These are phyloP conservation scores for Nowakowskiella sp. DNA, from an alignment of 192 early-diverging fungal genomes.

Conservation along the genomic window DNA sequence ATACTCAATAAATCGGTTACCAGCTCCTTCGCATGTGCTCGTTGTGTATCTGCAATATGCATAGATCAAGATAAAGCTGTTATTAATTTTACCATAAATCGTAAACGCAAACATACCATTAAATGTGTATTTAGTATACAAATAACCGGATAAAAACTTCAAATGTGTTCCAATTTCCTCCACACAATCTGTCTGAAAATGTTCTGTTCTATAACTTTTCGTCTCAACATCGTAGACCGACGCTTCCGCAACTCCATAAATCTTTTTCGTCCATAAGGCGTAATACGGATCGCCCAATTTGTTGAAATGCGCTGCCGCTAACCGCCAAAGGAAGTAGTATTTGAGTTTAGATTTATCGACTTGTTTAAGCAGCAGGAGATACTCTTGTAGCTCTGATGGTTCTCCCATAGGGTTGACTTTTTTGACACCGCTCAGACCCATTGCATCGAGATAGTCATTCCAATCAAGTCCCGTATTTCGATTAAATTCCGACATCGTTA, in stretches of 20 bases:
- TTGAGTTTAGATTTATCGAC: conserved; percentile 11
- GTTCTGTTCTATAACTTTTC: conserved; percentile 4
- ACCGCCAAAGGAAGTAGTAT: conserved; percentile 32
- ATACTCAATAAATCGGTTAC: conserved; percentile 34
- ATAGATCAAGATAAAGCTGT: background rate
- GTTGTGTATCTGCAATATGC: conserved; percentile 23
- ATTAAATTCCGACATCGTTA: conserved; percentile 19
- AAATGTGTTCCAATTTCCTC: conserved; percentile 26
- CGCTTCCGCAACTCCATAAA: background rate
- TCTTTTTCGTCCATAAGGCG: conserved; percentile 20
- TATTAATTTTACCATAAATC: conserved; percentile 2
- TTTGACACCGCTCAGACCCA: conserved; percentile 19
- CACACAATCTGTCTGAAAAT: conserved; percentile 28
- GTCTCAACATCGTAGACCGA: conserved; percentile 8
- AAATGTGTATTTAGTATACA: conserved; percentile 42
- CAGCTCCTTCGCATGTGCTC: conserved; percentile 20
- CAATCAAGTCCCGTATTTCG: conserved; percentile 19
- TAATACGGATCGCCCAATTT: conserved; percentile 27
- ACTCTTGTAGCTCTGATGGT: conserved; percentile 17
- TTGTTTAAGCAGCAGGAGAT: conserved; percentile 3
- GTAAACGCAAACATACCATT: conserved; percentile 19
- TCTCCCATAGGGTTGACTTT: conserved; percentile 29
- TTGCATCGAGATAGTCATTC: conserved; percentile 10
- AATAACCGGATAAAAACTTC: conserved; percentile 26
- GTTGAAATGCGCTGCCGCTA: conserved; percentile 28